phyloP scores from a whole-genome alignment of 2,329 filamentous ascomycete species.

The Periconia macrospinosa region DNA sequence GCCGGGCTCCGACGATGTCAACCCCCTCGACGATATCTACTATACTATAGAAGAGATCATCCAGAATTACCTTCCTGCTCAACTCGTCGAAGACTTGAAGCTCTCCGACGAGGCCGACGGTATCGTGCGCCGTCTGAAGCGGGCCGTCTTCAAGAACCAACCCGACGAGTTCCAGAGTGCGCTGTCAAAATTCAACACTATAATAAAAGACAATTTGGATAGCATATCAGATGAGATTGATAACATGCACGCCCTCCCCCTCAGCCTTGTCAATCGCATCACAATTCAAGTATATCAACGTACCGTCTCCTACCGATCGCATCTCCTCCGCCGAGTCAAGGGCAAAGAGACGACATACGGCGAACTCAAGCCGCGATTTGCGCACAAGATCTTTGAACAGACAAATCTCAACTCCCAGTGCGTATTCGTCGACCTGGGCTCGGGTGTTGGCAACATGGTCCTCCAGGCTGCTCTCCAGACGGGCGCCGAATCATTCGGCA shows the following conservation, averaged over 20 bases:
- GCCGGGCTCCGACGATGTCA: constrained; percentile 12
- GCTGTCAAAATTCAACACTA: constrained; percentile 75
- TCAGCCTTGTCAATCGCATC: constrained; percentile 72
- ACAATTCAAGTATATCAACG: constrained; percentile 87
- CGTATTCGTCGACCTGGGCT: constrained; percentile 92
- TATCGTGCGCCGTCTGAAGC: constrained; percentile 74
- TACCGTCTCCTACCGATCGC: constrained; percentile 86
- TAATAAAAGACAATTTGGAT: constrained; percentile 65
- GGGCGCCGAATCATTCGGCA: constrained; percentile 93
- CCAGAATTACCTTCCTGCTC: constrained; percentile 73
- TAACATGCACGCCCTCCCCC: constrained; percentile 67
- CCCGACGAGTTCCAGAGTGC: constrained; percentile 71
- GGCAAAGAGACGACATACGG: constrained; percentile 94
- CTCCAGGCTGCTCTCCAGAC: constrained; percentile 91
- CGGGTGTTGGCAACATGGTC: constrained; percentile 93
- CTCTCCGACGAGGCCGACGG: constrained; percentile 75
- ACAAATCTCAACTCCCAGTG: constrained; percentile 78
- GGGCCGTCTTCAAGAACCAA: constrained; percentile 69
- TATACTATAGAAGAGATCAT: constrained; percentile 66
- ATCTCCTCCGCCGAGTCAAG: constrained; percentile 80
- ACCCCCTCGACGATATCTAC: constrained; percentile 71
- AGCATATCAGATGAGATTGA: constrained; percentile 74
- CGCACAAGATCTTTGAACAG: constrained; percentile 78
- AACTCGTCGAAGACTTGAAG: constrained; percentile 59
- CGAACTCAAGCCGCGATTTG: constrained; percentile 83